Percentiles rank a stretch among this genome's conserved stretches.
Conservation (phyloP, 2,329 filamentous ascomycete species). For the Aspergillus latus region DNA sequence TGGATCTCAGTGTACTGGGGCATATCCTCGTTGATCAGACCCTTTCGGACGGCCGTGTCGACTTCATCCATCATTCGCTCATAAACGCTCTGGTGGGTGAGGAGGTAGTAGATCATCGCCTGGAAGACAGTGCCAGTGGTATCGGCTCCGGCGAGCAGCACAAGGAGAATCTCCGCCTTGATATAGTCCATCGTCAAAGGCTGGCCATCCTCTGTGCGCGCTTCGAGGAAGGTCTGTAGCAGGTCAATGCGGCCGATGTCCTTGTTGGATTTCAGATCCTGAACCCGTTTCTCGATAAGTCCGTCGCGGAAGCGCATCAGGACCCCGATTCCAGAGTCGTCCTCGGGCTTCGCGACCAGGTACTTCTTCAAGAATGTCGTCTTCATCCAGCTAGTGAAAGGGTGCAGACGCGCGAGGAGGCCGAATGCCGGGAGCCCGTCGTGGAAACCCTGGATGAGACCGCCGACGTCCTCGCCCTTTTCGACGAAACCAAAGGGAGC, state of each 20-base stretch:
- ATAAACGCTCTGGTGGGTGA: slow-evolving; percentile 44
- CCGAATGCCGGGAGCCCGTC: slow-evolving; percentile 54
- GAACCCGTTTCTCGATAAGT: slow-evolving; percentile 50
- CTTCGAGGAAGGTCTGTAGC: slow-evolving; percentile 52
- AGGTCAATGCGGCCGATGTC: slow-evolving; percentile 51
- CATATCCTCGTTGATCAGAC: slow-evolving; percentile 31
- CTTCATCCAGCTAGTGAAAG: slow-evolving; percentile 58
- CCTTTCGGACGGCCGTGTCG: slow-evolving; percentile 37
- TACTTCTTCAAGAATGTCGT: slow-evolving; percentile 54
- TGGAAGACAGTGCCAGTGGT: slow-evolving; percentile 55
- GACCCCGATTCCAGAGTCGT: slow-evolving; percentile 56
- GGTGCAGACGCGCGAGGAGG: slow-evolving; percentile 53
- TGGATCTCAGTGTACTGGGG: slow-evolving; percentile 47
- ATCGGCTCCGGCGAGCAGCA: slow-evolving; percentile 54
- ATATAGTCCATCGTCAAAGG: slow-evolving; percentile 53
- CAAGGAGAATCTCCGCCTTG: slow-evolving; percentile 54
- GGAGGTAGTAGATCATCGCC: slow-evolving; percentile 47
- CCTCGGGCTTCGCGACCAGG: slow-evolving; percentile 54
- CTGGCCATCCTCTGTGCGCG: slow-evolving; percentile 46
- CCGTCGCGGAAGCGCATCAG: slow-evolving; percentile 60
- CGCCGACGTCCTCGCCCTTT: slow-evolving; percentile 52
- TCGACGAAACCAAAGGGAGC: slow-evolving; percentile 58
- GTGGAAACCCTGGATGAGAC: slow-evolving; percentile 57
- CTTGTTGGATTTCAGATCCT: slow-evolving; percentile 50
- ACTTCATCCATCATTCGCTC: slow-evolving; percentile 51